phyloP scores from a whole-genome alignment of 2,329 filamentous ascomycete genomes.

The Lasiodiplodia citricola region DNA sequence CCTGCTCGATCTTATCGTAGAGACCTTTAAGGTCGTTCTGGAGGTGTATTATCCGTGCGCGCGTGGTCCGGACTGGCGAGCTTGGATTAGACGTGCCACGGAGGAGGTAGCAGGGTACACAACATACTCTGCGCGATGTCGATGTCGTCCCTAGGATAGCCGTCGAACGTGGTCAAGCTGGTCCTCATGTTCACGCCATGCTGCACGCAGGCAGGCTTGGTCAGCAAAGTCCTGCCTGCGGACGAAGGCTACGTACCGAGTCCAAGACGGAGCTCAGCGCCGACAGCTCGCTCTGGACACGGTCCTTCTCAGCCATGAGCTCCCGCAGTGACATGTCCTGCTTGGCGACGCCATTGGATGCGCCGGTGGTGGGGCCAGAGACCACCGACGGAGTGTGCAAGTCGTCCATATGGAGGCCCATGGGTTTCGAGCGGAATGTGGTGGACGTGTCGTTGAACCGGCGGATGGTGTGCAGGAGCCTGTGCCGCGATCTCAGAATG shows the following conservation, averaged over 20 bases:
- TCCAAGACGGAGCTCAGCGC: conserved; percentile 86
- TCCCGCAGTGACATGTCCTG: conserved; percentile 74
- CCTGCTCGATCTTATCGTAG: conserved; percentile 82
- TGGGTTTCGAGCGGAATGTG: conserved; percentile 34
- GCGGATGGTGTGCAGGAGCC: neutral
- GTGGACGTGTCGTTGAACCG: neutral
- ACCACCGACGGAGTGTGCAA: conserved; percentile 73
- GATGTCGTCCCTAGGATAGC: conserved; percentile 90
- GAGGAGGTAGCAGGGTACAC: neutral
- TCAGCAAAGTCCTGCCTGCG: conserved; percentile 24
- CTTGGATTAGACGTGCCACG: conserved; percentile 12
- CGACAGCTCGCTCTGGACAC: conserved; percentile 83
- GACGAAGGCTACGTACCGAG: conserved; percentile 63
- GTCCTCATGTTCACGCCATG: conserved; percentile 95
- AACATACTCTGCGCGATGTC: conserved; percentile 88
- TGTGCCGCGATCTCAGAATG: neutral
- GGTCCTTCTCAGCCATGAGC: conserved; percentile 83
- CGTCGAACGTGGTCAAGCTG: conserved; percentile 82
- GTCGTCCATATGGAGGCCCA: conserved; percentile 68
- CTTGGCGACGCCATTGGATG: conserved; percentile 66
- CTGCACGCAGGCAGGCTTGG: conserved; percentile 54
- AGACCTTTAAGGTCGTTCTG: conserved; percentile 92
- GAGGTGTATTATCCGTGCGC: conserved; percentile 84
- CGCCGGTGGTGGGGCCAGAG: conserved; percentile 73
- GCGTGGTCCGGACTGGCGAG: conserved; percentile 81